Conservation (phyloP, 2,329 filamentous ascomycete species). For the Fusarium xylarioides region DNA sequence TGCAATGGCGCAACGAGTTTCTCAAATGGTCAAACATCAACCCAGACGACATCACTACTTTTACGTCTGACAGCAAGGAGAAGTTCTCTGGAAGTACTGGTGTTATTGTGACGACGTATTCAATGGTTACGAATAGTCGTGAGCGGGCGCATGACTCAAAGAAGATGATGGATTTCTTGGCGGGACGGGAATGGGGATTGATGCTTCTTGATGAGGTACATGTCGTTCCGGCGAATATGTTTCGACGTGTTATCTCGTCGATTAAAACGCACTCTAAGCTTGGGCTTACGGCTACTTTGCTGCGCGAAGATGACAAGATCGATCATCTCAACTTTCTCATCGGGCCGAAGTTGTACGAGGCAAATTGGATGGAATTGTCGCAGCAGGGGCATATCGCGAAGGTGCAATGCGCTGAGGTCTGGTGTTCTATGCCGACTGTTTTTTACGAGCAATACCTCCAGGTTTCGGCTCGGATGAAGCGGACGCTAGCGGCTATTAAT, state of each 20-base stretch:
- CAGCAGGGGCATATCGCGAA: conserved; percentile 96
- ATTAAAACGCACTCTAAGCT: conserved; percentile 97
- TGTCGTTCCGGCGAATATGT: conserved; percentile 97
- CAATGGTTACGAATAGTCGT: conserved; percentile 90
- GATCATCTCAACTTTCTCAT: conserved; percentile 97
- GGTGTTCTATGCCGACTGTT: conserved; percentile 99
- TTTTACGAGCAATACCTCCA: conserved; percentile 97
- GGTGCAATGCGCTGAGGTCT: conserved; percentile 97
- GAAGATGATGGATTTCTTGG: conserved; percentile 97
- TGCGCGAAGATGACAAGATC: conserved; percentile 98
- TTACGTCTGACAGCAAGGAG: conserved; percentile 91
- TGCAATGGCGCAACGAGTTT: conserved; percentile 97
- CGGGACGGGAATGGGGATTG: conserved; percentile 90
- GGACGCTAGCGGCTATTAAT: conserved; percentile 90
- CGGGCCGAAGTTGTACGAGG: conserved; percentile 95
- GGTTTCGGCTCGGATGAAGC: conserved; percentile 61
- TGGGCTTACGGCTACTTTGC: conserved; percentile 89
- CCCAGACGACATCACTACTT: conserved; percentile 90
- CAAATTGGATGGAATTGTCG: conserved; percentile 98
- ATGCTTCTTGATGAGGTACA: conserved; percentile 98
- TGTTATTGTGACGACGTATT: conserved; percentile 97
- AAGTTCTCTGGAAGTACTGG: conserved; percentile 82
- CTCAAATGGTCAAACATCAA: conserved; percentile 97
- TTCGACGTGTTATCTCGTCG: conserved; percentile 88
- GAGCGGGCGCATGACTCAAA: conserved; percentile 91